phyloP scores from a whole-genome alignment of 1,284 basidiomycete species.

The Ceratobasidium sp. region DNA sequence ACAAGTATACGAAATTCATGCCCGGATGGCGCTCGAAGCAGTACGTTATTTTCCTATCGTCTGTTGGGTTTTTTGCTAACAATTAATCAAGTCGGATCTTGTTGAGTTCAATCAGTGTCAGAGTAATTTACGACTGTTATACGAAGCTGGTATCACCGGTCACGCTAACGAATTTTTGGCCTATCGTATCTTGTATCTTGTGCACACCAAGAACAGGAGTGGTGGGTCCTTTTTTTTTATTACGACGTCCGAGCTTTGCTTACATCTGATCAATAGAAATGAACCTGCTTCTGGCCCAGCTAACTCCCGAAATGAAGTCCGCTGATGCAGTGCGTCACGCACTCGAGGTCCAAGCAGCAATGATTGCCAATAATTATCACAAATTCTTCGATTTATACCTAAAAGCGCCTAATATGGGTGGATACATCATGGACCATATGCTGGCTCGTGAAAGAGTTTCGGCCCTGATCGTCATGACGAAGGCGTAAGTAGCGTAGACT shows the following conservation, averaged over 20 bases:
- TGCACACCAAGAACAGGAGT: conserved; percentile 93
- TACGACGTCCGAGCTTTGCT: conserved; percentile 31
- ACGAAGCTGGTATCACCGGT: conserved; percentile 91
- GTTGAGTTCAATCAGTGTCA: conserved; percentile 99
- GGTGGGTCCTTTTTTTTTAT: conserved; percentile 62
- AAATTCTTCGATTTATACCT: conserved; percentile 88
- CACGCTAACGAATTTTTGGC: conserved; percentile 95
- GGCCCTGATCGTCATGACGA: conserved; percentile 89
- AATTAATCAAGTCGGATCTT: conserved; percentile 80
- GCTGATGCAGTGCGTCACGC: conserved; percentile 87
- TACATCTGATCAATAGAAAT: conserved; percentile 70
- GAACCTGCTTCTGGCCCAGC: conserved; percentile 94
- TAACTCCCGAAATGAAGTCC: conserved; percentile 89
- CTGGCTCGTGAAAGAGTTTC: conserved; percentile 90
- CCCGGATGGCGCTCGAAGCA: conserved; percentile 94
- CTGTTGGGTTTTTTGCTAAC: conserved; percentile 26
- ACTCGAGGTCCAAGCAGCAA: conserved; percentile 85
- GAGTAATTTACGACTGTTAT: conserved; percentile 87
- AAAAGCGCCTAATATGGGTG: conserved; percentile 95
- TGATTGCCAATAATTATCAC: conserved; percentile 95
- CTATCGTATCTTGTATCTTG: conserved; percentile 95
- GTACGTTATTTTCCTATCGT: conserved; percentile 61
- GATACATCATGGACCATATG: conserved; percentile 99
- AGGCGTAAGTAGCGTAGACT: conserved; percentile 74
- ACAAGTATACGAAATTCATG: conserved; percentile 98